Base-by-base conservation (phyloP, 768 basidiomycete species). In the Scleroderma bovista region DNA sequence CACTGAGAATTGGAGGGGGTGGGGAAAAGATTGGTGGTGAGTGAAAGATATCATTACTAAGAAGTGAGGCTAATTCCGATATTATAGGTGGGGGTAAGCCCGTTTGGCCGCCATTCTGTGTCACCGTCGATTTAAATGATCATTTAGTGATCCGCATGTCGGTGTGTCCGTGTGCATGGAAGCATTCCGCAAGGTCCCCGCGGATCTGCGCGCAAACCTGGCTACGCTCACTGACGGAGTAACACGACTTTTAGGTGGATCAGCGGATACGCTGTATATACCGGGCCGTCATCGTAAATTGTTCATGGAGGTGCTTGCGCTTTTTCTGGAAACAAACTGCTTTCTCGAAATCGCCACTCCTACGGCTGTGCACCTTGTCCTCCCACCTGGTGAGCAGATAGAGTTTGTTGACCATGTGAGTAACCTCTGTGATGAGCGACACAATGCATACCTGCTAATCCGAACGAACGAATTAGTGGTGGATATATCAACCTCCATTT, bases 261-360 rank as follows among this genome's bases (percentile, higher is more conserved):
- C 74, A 1, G 71, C 64, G 16, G 76, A 77, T 51, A 78, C 75
- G 43, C 46, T 77, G 47, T 77, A 78, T 55, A 69, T 77, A 40
- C 77, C 77, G 6, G 71, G 71, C 12, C 65, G 67, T 2, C 71
- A 73, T 48, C 68, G 69, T 32, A 48, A 47, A 12, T 48, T 56
- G 7, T 72, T 77, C 61, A 69, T 76, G 67, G 68, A 73, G 15
- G 61, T 69, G 10, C 60, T 77, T 11, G 71, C 62, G 1, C 55
- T 69, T 16, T 78, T 78, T 60, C 65, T 78, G 19, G 69, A 74
- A 53, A 77, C 76, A 10, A 43, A 70, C 31, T 76, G 75, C 54
- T 78, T 78, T 62, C 55, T 76, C 26, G 76, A 78, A 55, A 78
- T 77, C 22, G 77, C 73, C 13, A 62, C 68, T 0, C 77, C 76